phyloP scores from a whole-genome alignment of 371 early-diverging fungal genomes.

The Rozella allomycis region DNA sequence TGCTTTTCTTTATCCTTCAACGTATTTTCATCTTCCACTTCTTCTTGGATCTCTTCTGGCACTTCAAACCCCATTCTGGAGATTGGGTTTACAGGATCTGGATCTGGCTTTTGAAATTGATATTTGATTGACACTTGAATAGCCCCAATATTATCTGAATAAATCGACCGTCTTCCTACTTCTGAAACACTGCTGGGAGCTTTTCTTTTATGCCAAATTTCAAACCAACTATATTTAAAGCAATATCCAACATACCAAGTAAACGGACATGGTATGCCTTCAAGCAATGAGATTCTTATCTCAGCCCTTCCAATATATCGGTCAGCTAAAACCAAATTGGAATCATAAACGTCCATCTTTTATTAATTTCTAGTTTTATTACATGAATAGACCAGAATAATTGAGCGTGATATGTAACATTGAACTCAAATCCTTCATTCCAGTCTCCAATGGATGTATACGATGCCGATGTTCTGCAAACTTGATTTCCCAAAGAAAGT shows the following conservation, averaged over 20 bases:
- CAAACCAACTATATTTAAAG: conserved; percentile 39
- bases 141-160: conserved; percentile 36
- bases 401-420: conserved; percentile 48
- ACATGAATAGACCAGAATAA: conserved; percentile 45
- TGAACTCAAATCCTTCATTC: conserved; percentile 51
- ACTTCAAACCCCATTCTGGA: too few relatives aligned
- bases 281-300: conserved; percentile 34
- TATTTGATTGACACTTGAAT: conserved; percentile 40
- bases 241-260: too few relatives aligned
- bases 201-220: conserved; percentile 37
- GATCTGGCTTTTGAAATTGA: conserved; percentile 18
- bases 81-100: neutral
- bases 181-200: conserved; percentile 32
- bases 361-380: neutral
- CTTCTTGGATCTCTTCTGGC: too few relatives aligned
- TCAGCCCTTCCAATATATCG: conserved; percentile 48
- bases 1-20: too few relatives aligned
- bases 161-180: conserved; percentile 21
- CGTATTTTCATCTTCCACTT: too few relatives aligned
- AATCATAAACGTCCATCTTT: conserved; percentile 48
- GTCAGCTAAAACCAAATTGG: conserved; percentile 35
- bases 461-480: conserved; percentile 38
- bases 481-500: conserved; percentile 40
- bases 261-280: conserved; percentile 40
- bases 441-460: conserved; percentile 36